Conservation (phyloP, 1,139 yeast genomes). For the Yamadazyma triangularis region DNA sequence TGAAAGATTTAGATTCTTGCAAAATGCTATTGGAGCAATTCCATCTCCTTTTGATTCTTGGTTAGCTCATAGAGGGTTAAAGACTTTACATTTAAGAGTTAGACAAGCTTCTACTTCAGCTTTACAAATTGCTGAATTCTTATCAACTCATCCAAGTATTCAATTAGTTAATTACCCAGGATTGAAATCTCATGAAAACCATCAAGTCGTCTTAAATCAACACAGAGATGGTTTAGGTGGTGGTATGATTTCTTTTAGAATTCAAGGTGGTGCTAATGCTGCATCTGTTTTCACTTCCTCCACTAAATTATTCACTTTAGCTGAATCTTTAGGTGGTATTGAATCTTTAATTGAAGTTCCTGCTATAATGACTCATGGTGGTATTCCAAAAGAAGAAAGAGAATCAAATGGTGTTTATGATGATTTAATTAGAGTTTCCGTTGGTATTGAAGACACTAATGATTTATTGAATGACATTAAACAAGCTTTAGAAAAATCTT, state of each 20-base stretch:
- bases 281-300: constrained; percentile 71
- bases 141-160: constrained; percentile 49
- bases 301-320: constrained; percentile 76
- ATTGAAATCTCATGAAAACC: constrained; percentile 59
- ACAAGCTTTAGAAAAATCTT: constrained; percentile 51
- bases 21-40: constrained; percentile 84
- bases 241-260: constrained; percentile 88
- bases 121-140: constrained; percentile 64
- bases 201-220: constrained; percentile 62
- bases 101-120: constrained; percentile 68
- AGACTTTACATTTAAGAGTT: constrained; percentile 79
- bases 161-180: constrained; percentile 81
- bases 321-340: constrained; percentile 88
- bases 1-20: constrained; percentile 68
- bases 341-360: constrained; percentile 87
- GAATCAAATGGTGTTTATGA: constrained; percentile 80
- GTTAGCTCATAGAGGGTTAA: constrained; percentile 91
- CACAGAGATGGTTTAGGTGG: constrained; percentile 88
- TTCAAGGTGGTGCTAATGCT: constrained; percentile 74
- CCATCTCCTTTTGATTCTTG: constrained; percentile 91
- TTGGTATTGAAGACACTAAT: constrained; percentile 82
- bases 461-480: constrained; percentile 72
- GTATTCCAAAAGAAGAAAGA: constrained; percentile 78
- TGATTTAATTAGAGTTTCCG: constrained; percentile 76
- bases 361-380: constrained; percentile 91